These are phyloP conservation scores for Orychophragmus violaceus DNA, from an alignment of 345 rosid genomes.

Conservation along the genomic window DNA sequence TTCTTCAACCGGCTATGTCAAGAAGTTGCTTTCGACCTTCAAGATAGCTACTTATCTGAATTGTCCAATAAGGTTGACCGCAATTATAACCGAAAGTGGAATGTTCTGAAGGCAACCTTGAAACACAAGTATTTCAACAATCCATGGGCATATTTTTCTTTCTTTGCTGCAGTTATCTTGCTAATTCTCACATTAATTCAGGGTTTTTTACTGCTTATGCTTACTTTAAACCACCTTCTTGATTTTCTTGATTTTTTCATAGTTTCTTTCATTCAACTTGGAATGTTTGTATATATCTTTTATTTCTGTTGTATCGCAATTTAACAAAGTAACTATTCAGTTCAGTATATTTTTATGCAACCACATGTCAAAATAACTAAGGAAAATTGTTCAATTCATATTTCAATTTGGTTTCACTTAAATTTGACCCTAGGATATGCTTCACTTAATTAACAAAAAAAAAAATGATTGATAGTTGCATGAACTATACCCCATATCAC, in stretches of 20 bases:
- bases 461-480: no score
- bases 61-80: constrained; percentile 54
- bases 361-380: neutral
- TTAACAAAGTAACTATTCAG: neutral
- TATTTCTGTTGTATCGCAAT: neutral
- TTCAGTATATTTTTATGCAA: neutral
- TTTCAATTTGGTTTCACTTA: neutral
- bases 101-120: constrained; percentile 58
- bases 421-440: neutral
- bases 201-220: constrained; percentile 59
- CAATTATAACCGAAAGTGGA: constrained; percentile 64
- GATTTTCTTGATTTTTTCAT: neutral
- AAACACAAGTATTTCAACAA: constrained; percentile 68
- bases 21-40: constrained; percentile 76
- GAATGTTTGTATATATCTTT: neutral
- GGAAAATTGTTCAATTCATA: neutral
- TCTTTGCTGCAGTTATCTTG: constrained; percentile 54
- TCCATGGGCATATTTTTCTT: constrained; percentile 77
- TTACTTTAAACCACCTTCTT: constrained; percentile 45
- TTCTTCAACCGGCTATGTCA: constrained; percentile 69
- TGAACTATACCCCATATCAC: no score
- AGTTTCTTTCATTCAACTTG: neutral
- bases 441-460: neutral
- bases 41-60: constrained; percentile 53
- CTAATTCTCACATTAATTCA: constrained; percentile 67